Evolutionary conservation across 179 eudicot species (phyloP).

Genomic region (Beta macrorhiza): DNA sequence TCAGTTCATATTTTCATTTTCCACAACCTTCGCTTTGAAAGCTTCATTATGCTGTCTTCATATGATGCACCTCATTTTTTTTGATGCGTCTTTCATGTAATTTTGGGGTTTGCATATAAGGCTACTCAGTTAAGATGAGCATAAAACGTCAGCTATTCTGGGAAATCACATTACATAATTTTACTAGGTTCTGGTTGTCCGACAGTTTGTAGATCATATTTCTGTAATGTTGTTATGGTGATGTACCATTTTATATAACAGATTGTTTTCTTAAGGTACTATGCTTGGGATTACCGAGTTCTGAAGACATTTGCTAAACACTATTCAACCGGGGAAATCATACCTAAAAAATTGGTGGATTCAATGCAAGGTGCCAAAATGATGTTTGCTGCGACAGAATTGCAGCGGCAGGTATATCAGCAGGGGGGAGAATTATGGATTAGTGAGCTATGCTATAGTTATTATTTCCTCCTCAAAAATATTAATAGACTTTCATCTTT

Average conservation of each 20-base stretch:
- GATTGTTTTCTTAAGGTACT: constrained; percentile 54
- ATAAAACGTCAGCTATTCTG: neutral
- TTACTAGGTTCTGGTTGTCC: neutral
- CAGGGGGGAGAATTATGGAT: neutral
- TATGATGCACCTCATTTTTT: neutral
- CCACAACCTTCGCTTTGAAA: neutral
- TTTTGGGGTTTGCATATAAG: neutral
- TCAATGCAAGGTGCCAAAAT: constrained; percentile 68
- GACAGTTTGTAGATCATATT: neutral
- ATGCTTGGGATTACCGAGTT: constrained; percentile 92
- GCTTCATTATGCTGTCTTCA: neutral
- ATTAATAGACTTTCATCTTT: neutral
- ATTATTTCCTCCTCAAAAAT: neutral
- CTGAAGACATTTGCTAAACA: constrained; percentile 83
- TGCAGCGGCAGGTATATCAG: constrained; percentile 84
- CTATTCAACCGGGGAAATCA: constrained; percentile 80
- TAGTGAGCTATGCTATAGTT: constrained; percentile 2
- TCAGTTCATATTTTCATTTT: neutral
- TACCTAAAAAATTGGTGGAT: constrained; percentile 80
- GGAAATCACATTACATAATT: neutral
- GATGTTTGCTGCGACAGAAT: constrained; percentile 94
- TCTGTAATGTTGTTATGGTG: constrained; percentile 5
- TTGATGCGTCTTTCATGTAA: constrained; percentile 1
- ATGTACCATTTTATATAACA: neutral
- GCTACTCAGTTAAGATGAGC: neutral